phyloP scores from a whole-genome alignment of 1,284 basidiomycete species.

The Heliocybe sulcata region DNA sequence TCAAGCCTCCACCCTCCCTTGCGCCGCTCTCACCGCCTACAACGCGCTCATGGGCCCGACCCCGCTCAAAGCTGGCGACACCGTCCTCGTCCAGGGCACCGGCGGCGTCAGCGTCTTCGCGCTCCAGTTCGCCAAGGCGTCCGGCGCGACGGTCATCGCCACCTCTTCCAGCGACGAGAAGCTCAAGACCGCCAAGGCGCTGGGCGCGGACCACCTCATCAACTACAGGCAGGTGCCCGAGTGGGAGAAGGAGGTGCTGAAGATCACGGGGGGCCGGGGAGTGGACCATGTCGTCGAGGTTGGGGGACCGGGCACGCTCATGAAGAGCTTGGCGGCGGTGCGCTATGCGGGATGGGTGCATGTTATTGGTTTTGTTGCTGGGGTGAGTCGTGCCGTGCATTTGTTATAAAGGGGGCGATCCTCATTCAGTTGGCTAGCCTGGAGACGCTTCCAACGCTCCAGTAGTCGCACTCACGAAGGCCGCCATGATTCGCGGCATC shows the following conservation, averaged over 20 bases:
- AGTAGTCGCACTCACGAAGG: constrained; percentile 10
- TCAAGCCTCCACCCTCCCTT: constrained; percentile 23
- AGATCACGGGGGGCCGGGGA: constrained; percentile 28
- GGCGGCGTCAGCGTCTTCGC: constrained; percentile 30
- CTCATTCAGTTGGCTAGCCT: constrained; percentile 4
- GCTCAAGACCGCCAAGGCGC: constrained; percentile 21
- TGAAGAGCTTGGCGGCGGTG: constrained; percentile 8
- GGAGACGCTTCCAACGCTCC: constrained; percentile 12
- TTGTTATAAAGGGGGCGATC: not conserved
- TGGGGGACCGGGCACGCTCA: constrained; percentile 15
- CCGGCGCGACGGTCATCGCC: constrained; percentile 32
- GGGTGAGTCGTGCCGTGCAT: not conserved
- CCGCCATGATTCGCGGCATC: constrained; percentile 20
- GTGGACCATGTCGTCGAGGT: constrained; percentile 36
- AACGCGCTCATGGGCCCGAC: constrained; percentile 26
- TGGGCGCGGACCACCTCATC: constrained; percentile 27
- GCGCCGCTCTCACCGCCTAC: constrained; percentile 32
- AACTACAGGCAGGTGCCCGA: constrained; percentile 31
- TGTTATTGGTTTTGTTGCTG: constrained; percentile 11
- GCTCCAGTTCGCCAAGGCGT: constrained; percentile 30
- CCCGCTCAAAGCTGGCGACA: constrained; percentile 20
- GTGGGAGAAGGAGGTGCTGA: constrained; percentile 31
- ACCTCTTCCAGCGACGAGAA: constrained; percentile 38
- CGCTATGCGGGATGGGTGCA: constrained; percentile 14
- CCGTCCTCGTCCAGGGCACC: constrained; percentile 30